phyloP scores from a whole-genome alignment of 305 asterid genomes.

The Ilex paraguariensis region DNA sequence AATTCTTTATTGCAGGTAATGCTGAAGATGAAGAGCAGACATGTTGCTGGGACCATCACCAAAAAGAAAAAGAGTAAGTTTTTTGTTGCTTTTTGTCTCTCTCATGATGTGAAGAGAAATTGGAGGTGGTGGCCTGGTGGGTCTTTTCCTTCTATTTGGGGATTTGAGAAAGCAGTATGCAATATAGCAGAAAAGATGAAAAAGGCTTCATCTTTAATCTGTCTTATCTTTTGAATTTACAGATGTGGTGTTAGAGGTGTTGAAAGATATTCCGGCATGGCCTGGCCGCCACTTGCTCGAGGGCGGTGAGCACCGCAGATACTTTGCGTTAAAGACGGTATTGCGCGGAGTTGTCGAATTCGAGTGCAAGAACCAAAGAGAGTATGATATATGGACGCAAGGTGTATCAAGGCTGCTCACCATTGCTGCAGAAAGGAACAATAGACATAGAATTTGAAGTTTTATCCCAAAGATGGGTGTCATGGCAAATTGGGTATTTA shows the following conservation, averaged over 20 bases:
- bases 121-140: slow-evolving; percentile 38
- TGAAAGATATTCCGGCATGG: slow-evolving; percentile 89
- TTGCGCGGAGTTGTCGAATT: slow-evolving; percentile 78
- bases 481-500: not conserved
- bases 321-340: slow-evolving; percentile 77
- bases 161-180: slow-evolving; percentile 66
- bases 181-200: slow-evolving; percentile 11
- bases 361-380: slow-evolving; percentile 79
- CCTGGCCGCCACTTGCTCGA: slow-evolving; percentile 93
- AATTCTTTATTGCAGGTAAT: slow-evolving; percentile 53
- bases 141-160: slow-evolving; percentile 43
- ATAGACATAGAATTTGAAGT: slow-evolving; percentile 42
- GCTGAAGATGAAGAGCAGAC: slow-evolving; percentile 94
- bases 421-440: slow-evolving; percentile 67
- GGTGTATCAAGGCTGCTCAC: slow-evolving; percentile 84
- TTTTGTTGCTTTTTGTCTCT: slow-evolving; percentile 26
- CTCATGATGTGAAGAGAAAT: slow-evolving; percentile 44
- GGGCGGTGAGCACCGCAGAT: slow-evolving; percentile 73
- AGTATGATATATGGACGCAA: slow-evolving; percentile 88
- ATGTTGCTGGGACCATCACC: slow-evolving; percentile 91
- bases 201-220: slow-evolving; percentile 23
- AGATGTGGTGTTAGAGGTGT: slow-evolving; percentile 79
- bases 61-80: slow-evolving; percentile 99
- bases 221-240: slow-evolving; percentile 22
- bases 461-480: not conserved